These are phyloP conservation scores for Pyropia haitanensis DNA, from an alignment of 23 red algal species.

Conservation along the genomic window DNA sequence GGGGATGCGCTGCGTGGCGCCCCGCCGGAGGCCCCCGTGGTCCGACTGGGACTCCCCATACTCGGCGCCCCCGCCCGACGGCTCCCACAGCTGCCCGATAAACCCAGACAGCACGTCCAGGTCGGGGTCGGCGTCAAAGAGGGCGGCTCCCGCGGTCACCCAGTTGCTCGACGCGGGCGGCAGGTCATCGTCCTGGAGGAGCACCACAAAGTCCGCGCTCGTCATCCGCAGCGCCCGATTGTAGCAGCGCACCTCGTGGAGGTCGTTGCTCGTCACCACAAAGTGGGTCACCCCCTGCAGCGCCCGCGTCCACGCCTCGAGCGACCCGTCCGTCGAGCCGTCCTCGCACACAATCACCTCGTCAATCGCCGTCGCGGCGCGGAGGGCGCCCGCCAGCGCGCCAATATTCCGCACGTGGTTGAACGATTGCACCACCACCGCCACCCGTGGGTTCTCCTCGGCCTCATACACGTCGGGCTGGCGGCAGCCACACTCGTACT, in stretches of 20 bases:
- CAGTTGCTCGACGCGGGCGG: conserved; percentile 38
- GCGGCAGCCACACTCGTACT: conserved; percentile 51
- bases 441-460: conserved; percentile 13
- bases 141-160: conserved; percentile 18
- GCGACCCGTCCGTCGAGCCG: conserved; percentile 52
- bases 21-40: conserved; percentile 33
- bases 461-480: conserved; percentile 52
- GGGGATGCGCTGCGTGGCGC: conserved; percentile 30
- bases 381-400: conserved; percentile 33
- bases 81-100: conserved; percentile 63
- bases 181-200: conserved; percentile 56
- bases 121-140: conserved; percentile 55
- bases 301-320: conserved; percentile 44
- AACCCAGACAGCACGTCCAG: conserved; percentile 48
- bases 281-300: conserved; percentile 33
- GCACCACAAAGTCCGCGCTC: conserved; percentile 45
- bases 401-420: conserved; percentile 51
- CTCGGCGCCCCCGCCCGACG: conserved; percentile 27
- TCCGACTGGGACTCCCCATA: conserved; percentile 50
- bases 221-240: conserved; percentile 71
- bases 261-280: conserved; percentile 51
- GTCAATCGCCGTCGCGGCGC: conserved; percentile 9
- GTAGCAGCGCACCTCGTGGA: conserved; percentile 62
- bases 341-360: conserved; percentile 61
- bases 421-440: conserved; percentile 61